phyloP scores from a whole-genome alignment of 78 protist genomes.

The Cavenderia fasciculata region DNA sequence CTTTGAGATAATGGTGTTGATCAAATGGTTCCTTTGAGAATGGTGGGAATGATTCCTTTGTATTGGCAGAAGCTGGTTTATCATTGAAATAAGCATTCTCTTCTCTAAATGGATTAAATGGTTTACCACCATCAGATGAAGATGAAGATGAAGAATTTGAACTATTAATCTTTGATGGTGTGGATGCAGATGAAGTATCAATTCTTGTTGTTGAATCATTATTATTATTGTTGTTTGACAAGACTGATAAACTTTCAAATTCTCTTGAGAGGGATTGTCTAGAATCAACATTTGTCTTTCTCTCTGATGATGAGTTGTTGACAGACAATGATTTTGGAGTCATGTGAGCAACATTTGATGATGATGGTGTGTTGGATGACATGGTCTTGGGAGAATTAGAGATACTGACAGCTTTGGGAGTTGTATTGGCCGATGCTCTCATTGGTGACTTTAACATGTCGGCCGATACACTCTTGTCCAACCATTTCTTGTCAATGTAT shows the following conservation, averaged over 20 bases:
- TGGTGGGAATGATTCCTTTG: conserved; percentile 9
- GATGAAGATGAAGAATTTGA: conserved; percentile 15
- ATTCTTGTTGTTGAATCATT: background rate
- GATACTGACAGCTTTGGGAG: too few relatives aligned
- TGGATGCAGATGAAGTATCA: background rate
- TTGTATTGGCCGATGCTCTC: too few relatives aligned
- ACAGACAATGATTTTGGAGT: too few relatives aligned
- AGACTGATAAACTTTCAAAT: conserved; percentile 18
- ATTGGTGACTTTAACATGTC: background rate
- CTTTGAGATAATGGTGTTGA: conserved; percentile 44
- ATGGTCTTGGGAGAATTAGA: too few relatives aligned
- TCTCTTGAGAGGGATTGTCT: conserved; percentile 28
- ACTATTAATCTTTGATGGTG: background rate
- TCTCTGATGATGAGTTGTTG: conserved; percentile 34
- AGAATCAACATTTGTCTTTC: conserved; percentile 10
- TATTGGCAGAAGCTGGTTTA: background rate
- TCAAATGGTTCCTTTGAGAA: conserved; percentile 48
- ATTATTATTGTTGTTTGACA: background rate
- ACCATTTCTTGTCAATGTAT: conserved; percentile 68
- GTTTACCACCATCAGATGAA: background rate
- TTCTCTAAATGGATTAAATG: conserved; percentile 61
- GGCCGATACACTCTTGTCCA: background rate
- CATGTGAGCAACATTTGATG: too few relatives aligned
- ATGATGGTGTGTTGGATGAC: too few relatives aligned
- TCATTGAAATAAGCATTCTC: conserved; percentile 47